phyloP scores from a whole-genome alignment of 208 protist species.

The Trypanosoma conorhini region DNA sequence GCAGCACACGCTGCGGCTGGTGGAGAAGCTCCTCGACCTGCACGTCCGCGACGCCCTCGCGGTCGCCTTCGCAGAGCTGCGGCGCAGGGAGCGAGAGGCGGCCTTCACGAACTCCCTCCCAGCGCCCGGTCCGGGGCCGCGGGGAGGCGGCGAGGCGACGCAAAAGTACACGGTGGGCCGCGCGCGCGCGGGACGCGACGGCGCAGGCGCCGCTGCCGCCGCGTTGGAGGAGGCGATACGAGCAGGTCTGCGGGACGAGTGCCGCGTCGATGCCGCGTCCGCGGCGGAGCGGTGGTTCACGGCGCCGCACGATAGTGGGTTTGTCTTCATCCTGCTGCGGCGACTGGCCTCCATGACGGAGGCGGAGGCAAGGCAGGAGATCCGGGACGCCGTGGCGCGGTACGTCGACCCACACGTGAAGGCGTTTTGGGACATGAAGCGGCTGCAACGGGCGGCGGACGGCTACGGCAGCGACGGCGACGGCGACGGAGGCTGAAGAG shows the following conservation, averaged over 20 bases:
- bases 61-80: not conserved
- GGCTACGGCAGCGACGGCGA: not conserved
- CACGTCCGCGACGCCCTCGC: constrained; percentile 19
- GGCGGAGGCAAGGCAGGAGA: not conserved
- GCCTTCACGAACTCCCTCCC: not conserved
- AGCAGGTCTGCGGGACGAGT: constrained; percentile 4
- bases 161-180: not conserved
- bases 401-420: constrained; percentile 13
- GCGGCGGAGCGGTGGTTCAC: not conserved
- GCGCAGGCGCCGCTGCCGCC: not conserved
- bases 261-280: constrained; percentile 3
- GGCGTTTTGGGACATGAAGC: constrained; percentile 4
- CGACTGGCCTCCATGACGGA: constrained; percentile 1
- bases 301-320: not conserved
- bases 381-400: constrained; percentile 8
- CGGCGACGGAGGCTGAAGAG: not conserved
- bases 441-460: not conserved
- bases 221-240: not conserved
- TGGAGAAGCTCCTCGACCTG: constrained; percentile 30
- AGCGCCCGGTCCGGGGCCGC: not conserved
- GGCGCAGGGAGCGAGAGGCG: not conserved
- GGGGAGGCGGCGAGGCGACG: not conserved
- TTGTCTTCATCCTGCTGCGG: constrained; percentile 2
- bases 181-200: not conserved
- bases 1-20: constrained; percentile 11